Conservation (phyloP, 495 filamentous ascomycete species). For the Haplographium delicatum region DNA sequence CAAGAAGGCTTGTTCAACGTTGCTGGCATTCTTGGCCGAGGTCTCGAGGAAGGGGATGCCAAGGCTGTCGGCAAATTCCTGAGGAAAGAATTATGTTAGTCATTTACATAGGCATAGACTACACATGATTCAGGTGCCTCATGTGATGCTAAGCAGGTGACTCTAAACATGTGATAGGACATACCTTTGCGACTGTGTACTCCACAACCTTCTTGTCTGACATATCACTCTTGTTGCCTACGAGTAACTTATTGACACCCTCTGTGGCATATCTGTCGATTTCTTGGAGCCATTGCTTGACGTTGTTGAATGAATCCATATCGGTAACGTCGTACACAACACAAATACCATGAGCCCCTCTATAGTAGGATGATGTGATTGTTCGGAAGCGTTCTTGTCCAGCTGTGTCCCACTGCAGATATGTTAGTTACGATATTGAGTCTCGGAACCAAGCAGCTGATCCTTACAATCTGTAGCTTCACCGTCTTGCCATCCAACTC, state of each 20-base stretch:
- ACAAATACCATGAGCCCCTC: slow-evolving; percentile 96
- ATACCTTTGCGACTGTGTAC: slow-evolving; percentile 97
- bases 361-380: slow-evolving; percentile 99
- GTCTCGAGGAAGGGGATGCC: slow-evolving; percentile 99
- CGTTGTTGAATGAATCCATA: slow-evolving; percentile 99
- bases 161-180: slow-evolving; percentile 22
- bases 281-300: slow-evolving; percentile 99
- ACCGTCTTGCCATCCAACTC: slow-evolving; percentile 99
- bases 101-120: not conserved
- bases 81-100: slow-evolving; percentile 16
- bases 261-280: slow-evolving; percentile 98
- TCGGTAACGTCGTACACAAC: slow-evolving; percentile 99
- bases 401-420: slow-evolving; percentile 88
- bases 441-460: too few relatives aligned
- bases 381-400: slow-evolving; percentile 99
- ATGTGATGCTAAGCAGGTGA: slow-evolving; percentile 20
- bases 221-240: slow-evolving; percentile 99
- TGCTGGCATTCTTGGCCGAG: slow-evolving; percentile 97
- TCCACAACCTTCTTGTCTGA: slow-evolving; percentile 99
- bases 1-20: slow-evolving; percentile 99
- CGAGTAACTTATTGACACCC: slow-evolving; percentile 97
- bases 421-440: too few relatives aligned
- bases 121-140: slow-evolving; percentile 12
- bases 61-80: slow-evolving; percentile 99
- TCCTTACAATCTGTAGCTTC: slow-evolving; percentile 97